Conservation (phyloP, 345 rosid genomes). For the Arabis alpina region DNA sequence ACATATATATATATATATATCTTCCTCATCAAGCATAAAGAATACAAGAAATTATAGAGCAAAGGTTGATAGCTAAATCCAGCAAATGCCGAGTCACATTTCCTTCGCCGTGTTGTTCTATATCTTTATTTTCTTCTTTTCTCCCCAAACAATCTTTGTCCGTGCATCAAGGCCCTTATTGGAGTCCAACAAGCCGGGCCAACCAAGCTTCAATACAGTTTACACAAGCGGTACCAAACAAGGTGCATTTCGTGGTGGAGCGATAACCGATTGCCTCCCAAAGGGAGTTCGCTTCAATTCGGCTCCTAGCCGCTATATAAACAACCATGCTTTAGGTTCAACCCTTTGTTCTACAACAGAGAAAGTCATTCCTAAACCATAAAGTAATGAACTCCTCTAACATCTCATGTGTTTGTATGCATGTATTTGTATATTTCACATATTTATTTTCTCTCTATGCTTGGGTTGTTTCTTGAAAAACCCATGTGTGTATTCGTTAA, state of each 20-base stretch:
- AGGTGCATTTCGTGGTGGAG: constrained; percentile 7
- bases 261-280: constrained; percentile 34
- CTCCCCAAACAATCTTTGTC: neutral
- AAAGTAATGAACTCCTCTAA: neutral
- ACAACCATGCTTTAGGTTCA: constrained; percentile 32
- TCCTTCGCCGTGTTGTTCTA: constrained; percentile 15
- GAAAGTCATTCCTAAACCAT: constrained; percentile 35
- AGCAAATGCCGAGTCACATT: constrained; percentile 30
- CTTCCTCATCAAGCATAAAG: neutral
- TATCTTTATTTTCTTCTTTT: neutral
- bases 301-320: constrained; percentile 42
- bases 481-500: constrained; percentile 23
- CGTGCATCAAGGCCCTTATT: constrained; percentile 26
- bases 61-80: constrained; percentile 10
- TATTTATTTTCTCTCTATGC: constrained; percentile 12
- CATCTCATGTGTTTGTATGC: constrained; percentile 11
- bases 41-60: constrained; percentile 20
- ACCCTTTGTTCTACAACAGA: constrained; percentile 37
- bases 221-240: constrained; percentile 2
- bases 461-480: constrained; percentile 18
- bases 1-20: neutral
- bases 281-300: constrained; percentile 38
- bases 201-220: constrained; percentile 15
- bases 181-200: constrained; percentile 3
- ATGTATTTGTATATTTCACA: constrained; percentile 16